Conservation (phyloP, 2,329 filamentous ascomycete species). For the Zarea fungicola region DNA sequence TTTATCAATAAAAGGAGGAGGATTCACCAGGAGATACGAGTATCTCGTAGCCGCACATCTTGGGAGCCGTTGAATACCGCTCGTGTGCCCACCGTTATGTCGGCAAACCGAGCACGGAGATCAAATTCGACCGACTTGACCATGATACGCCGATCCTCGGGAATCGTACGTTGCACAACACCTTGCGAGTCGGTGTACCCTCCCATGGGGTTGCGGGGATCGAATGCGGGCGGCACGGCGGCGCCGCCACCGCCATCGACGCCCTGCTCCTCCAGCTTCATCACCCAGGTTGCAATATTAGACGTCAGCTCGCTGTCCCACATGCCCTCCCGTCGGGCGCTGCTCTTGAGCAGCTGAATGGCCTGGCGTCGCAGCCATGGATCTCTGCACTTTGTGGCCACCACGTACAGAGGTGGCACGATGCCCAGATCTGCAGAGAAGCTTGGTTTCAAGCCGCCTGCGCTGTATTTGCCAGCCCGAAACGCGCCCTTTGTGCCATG, state of each 20-base stretch:
- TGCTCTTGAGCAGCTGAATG: slow-evolving; percentile 54
- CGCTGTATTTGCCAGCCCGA: slow-evolving; percentile 36
- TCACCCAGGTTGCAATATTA: slow-evolving; percentile 51
- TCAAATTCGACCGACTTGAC: slow-evolving; percentile 53
- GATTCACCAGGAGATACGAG: slow-evolving; percentile 42
- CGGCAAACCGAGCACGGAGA: slow-evolving; percentile 44
- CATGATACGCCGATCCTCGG: slow-evolving; percentile 52
- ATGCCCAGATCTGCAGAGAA: slow-evolving; percentile 62
- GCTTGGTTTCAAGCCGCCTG: slow-evolving; percentile 51
- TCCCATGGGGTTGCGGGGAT: slow-evolving; percentile 21
- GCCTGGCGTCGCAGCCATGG: slow-evolving; percentile 52
- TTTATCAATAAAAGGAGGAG: too few relatives aligned
- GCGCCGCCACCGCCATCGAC: not conserved
- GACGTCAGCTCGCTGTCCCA: slow-evolving; percentile 61
- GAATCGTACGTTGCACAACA: slow-evolving; percentile 28
- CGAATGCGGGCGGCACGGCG: slow-evolving; percentile 21
- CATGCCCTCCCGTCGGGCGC: slow-evolving; percentile 60
- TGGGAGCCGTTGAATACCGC: slow-evolving; percentile 41
- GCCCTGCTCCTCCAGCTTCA: slow-evolving; percentile 45
- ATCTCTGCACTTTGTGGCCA: slow-evolving; percentile 62
- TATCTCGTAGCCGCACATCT: slow-evolving; percentile 43
- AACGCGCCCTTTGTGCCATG: slow-evolving; percentile 28
- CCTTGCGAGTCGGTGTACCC: slow-evolving; percentile 5
- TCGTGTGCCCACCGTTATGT: slow-evolving; percentile 49
- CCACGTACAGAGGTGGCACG: slow-evolving; percentile 58